Evolutionary conservation across 202 grass and related monocot genomes (phyloP), one percentile per base, ranked within the genome.

Genomic region (Zizania palustris): DNA sequence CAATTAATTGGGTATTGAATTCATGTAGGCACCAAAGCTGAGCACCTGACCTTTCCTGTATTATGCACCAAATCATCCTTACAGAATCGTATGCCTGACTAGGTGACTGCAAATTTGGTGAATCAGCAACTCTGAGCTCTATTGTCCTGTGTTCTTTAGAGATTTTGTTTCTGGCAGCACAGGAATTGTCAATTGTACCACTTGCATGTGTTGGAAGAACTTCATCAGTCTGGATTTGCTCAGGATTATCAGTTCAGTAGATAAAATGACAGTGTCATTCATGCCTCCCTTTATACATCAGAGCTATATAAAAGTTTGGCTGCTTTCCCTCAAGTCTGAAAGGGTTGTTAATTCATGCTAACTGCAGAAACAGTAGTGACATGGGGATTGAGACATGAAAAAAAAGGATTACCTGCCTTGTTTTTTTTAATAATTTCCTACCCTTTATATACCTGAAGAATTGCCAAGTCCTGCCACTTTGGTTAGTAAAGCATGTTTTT

Each of bases 1-100:
- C 19, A 20, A 64, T 83, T 73, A 14, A 53, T 43, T 78, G 57
- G 34, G 11, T 11, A 20, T 42, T 21, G 7, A 74, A 53, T 73
- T 48, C 21, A 36, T 66, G 64, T 50, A 46, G 57, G 19, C 63
- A 35, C 3, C 53, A 73, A 51, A 62, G 18, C 48, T 10, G 22
- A 39, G 15, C 39, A 8, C 2, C 46, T 50, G 40, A 39, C 16
- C 36, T 76, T 69, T 33, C 58, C 50, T 68, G 53, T 3, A 21
- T 40, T 36, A 13, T 6, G 46, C 33, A 67, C 67, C 18, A 39
- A 60, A 68, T 40, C 13, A 11, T 38, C 37, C 4, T 62, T 62
- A 16, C 59, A 37, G 59, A 61, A 36, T 14, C 6, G 13, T 35
- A 61, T 36, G 59, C 6, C 59, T 61, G 12, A 36, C 36, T 62